phyloP scores from a whole-genome alignment of 2,329 filamentous ascomycete genomes.

The Epichloe brachyelytri region DNA sequence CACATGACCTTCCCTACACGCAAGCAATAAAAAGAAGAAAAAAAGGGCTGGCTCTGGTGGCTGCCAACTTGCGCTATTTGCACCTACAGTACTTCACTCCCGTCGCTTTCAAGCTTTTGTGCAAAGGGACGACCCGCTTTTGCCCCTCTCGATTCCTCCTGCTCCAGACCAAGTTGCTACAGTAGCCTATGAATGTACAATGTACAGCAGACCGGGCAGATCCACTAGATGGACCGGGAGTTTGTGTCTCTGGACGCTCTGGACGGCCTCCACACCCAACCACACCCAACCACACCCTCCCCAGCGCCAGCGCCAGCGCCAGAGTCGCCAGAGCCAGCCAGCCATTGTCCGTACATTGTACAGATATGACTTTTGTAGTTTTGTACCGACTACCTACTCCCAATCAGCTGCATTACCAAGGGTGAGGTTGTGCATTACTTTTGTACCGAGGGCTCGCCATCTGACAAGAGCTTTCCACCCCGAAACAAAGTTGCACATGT shows the following conservation, averaged over 20 bases:
- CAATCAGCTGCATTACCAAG: neutral
- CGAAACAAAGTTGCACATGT: neutral
- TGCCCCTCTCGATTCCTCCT: slow-evolving; percentile 1
- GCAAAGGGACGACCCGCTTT: slow-evolving; percentile 5
- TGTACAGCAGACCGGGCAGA: neutral
- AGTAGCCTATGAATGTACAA: too few species aligned
- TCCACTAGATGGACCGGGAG: neutral
- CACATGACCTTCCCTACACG: too few species aligned
- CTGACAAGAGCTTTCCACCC: neutral
- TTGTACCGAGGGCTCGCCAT: neutral
- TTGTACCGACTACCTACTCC: neutral
- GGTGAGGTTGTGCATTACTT: neutral
- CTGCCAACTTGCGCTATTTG: neutral
- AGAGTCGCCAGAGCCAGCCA: too few species aligned
- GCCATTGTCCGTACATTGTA: neutral
- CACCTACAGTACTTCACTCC: neutral
- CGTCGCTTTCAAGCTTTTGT: neutral
- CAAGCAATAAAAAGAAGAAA: neutral
- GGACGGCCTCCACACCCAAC: too few species aligned
- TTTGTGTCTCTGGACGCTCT: neutral
- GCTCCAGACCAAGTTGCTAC: slow-evolving; percentile 1
- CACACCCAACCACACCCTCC: too few species aligned
- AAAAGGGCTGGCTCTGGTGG: neutral
- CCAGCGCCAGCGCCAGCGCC: neutral
- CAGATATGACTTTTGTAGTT: neutral